A percentile compares a stretch with the other conserved stretches of the same genome.
phyloP scores from a whole-genome alignment of 2,329 filamentous ascomycete genomes.

The Penicillium psychrosexuale region DNA sequence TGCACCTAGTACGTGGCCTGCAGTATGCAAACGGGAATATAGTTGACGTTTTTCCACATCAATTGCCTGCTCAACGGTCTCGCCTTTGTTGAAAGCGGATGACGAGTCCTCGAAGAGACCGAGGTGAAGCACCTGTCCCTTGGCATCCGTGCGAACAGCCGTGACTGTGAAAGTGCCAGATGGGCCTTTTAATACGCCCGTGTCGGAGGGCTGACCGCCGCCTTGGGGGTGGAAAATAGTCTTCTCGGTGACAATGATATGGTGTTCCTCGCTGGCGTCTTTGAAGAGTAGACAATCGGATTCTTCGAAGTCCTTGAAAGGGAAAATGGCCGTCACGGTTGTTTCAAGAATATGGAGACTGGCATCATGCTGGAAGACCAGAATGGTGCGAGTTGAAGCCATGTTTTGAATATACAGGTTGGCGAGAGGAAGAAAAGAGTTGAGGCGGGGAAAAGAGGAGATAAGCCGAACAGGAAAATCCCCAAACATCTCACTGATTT shows the following conservation, averaged over 20 bases:
- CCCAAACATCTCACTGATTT: too few relatives aligned
- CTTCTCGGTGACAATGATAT: slow-evolving; percentile 58
- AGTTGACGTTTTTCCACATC: slow-evolving; percentile 59
- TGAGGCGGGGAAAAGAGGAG: not conserved
- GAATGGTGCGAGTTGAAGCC: slow-evolving; percentile 14
- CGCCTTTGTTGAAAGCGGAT: slow-evolving; percentile 33
- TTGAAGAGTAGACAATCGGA: slow-evolving; percentile 59
- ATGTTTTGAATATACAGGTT: not conserved
- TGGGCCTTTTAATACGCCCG: slow-evolving; percentile 52
- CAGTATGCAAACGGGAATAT: slow-evolving; percentile 69
- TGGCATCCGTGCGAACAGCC: slow-evolving; percentile 55
- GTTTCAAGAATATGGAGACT: slow-evolving; percentile 45
- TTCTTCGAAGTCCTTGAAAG: slow-evolving; percentile 52
- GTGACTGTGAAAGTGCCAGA: slow-evolving; percentile 51
- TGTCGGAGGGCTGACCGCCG: slow-evolving; percentile 69
- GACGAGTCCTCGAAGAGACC: slow-evolving; percentile 51
- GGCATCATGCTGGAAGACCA: slow-evolving; percentile 39
- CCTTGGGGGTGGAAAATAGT: slow-evolving; percentile 77
- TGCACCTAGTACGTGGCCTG: slow-evolving; percentile 67
- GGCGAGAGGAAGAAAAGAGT: not conserved
- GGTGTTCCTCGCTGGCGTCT: slow-evolving; percentile 49
- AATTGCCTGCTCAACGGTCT: slow-evolving; percentile 55
- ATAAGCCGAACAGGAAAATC: not conserved
- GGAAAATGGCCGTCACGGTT: slow-evolving; percentile 47
- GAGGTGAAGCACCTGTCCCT: slow-evolving; percentile 63